Base-by-base conservation (phyloP, 495 filamentous ascomycete genomes). In the Pseudevernia furfuracea region DNA sequence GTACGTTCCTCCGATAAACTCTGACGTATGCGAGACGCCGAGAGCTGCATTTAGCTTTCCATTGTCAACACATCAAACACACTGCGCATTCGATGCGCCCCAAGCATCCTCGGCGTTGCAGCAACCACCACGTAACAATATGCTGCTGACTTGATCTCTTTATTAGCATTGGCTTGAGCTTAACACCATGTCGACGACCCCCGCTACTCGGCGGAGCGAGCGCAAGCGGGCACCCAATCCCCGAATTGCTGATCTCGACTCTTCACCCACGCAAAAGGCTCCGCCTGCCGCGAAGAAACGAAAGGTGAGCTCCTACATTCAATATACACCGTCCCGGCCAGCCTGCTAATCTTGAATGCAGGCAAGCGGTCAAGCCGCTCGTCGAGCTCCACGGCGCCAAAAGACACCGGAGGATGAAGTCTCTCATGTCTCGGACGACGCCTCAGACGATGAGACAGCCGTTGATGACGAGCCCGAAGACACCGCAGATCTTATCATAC, bases 401-500 rank as follows among this genome's bases (percentile, higher is more conserved):
- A 41, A 41, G 9, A 62, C 65, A 14, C 57, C 56, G 32, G 49
- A 61, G 21, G 63, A 63, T 23, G 59, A 66, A 12, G 30, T 58
- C 32, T 55, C 59, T 38, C 53, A 68, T 19, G 52, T 60, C 39
- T 52, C 65, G 30, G 63, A 68, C 28, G 60, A 66, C 36, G 63
- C 43, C 12, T 58, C 67, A 8, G 63, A 64, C 21, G 68, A 61
- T 36, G 70, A 72, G 41, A 66, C 71, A 52, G 77, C 75, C 60
- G 74, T 74, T 64, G 77, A 73, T 60, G 74, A 78, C 52, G 76
- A 79, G 14, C 72, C 25, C 10, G 82, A 89, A 67, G 85, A 88
- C 56, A 69, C 89, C n/a, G 84, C 91, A 65, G 84, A 89, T 60
- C 79, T 85, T 30, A 86, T 96, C 30, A 88, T 89, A 53, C 86